A percentile compares a stretch with the other conserved stretches of the same genome.
Evolutionary conservation across 306 rosid species (phyloP).

Genomic region (Fagus crenata): DNA sequence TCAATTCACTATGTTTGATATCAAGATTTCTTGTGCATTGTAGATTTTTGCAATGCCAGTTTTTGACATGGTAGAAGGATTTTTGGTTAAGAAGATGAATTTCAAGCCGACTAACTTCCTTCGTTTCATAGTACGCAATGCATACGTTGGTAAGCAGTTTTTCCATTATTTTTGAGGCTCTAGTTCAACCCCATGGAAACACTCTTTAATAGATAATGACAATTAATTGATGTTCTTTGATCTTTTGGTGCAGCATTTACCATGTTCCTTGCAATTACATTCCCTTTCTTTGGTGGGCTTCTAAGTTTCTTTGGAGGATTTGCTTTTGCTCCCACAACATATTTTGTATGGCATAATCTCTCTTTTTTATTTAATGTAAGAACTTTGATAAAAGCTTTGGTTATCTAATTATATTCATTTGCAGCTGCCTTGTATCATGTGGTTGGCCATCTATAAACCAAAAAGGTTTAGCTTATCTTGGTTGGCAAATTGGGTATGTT

Average conservation of each 20-base stretch:
- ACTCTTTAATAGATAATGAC: not conserved
- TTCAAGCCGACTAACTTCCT: slow-evolving; percentile 34
- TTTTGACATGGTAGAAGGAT: slow-evolving; percentile 37
- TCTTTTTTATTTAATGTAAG: not conserved
- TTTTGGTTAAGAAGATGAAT: slow-evolving; percentile 31
- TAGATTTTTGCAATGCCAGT: slow-evolving; percentile 45
- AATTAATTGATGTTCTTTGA: not conserved
- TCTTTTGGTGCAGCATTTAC: slow-evolving; percentile 31
- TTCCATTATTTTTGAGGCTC: too few species aligned
- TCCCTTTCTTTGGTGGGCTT: slow-evolving; percentile 53
- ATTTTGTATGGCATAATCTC: slow-evolving; percentile 29
- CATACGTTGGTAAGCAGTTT: slow-evolving; percentile 36
- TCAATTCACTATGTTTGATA: not conserved
- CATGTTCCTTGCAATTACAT: slow-evolving; percentile 32
- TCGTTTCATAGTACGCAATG: slow-evolving; percentile 31
- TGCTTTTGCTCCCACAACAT: slow-evolving; percentile 46
- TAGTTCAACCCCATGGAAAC: not conserved
- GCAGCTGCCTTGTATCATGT: slow-evolving; percentile 53
- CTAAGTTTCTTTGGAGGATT: slow-evolving; percentile 48
- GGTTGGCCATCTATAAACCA: slow-evolving; percentile 42
- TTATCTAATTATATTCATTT: not conserved
- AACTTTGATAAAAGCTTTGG: not conserved
- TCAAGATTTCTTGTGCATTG: not conserved
- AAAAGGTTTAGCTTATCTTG: slow-evolving; percentile 40
- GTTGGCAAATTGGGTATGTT: slow-evolving; percentile 39